Percentiles rank a stretch among this genome's conserved stretches.
Evolutionary conservation across 164 flowering plant species (phyloP).

Genomic region (Magnolia changhungtana): DNA sequence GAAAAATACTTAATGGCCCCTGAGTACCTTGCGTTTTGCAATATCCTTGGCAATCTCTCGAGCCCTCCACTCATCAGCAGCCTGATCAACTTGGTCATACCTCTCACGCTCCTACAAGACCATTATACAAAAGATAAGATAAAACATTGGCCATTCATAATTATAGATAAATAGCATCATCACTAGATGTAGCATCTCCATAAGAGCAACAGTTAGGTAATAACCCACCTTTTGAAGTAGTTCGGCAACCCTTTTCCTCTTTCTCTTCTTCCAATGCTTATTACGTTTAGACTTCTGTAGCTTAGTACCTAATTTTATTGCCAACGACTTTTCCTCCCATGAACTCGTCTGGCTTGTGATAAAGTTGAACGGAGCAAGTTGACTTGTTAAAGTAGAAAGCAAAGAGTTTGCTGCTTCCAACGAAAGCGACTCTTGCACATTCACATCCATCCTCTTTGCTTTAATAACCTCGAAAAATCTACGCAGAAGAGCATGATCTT

Average conservation of each 20-base stretch:
- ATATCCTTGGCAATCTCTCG: constrained; percentile 92
- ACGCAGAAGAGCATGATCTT: constrained; percentile 11
- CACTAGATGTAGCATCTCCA: background rate
- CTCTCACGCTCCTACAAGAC: constrained; percentile 54
- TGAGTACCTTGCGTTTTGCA: constrained; percentile 68
- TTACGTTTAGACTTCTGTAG: constrained; percentile 62
- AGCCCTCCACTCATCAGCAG: constrained; percentile 98
- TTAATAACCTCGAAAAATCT: constrained; percentile 38
- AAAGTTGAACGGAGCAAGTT: constrained; percentile 68
- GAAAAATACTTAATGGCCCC: background rate
- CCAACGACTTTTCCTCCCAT: constrained; percentile 90
- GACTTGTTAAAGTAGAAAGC: constrained; percentile 46
- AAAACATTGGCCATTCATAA: background rate
- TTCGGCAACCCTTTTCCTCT: constrained; percentile 67
- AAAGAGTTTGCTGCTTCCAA: constrained; percentile 63
- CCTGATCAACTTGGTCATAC: constrained; percentile 70
- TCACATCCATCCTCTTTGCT: constrained; percentile 36
- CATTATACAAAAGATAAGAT: constrained; percentile 4
- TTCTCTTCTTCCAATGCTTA: constrained; percentile 79
- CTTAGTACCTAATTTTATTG: constrained; percentile 50
- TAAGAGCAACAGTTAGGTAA: constrained; percentile 6
- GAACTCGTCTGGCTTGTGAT: constrained; percentile 45
- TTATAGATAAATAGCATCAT: background rate
- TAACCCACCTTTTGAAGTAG: constrained; percentile 48
- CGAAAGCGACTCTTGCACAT: constrained; percentile 45